Percentiles rank a stretch among this genome's conserved stretches.
Conservation (phyloP, 495 filamentous ascomycete genomes). For the Penicillium maclennaniae region DNA sequence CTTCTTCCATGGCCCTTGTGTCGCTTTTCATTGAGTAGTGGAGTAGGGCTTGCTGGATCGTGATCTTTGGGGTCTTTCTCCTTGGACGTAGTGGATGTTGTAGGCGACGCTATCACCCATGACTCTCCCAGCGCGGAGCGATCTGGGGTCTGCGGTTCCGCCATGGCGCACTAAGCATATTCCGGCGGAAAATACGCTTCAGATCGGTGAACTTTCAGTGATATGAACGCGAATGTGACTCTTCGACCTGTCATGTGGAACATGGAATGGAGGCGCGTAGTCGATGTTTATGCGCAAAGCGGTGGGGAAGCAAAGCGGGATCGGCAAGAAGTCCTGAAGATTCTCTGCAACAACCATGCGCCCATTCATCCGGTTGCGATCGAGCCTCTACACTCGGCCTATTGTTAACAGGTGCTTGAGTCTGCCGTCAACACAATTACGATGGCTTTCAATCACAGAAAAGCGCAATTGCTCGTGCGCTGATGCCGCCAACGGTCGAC, state of each 20-base stretch:
- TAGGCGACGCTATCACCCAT: conserved; percentile 35
- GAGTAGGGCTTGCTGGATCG: conserved; percentile 4
- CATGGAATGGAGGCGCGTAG: background rate
- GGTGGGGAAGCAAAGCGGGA: conserved; percentile 21
- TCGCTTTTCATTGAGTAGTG: conserved; percentile 4
- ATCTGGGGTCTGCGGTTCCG: conserved; percentile 20
- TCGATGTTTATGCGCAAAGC: conserved; percentile 17
- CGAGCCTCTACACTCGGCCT: conserved; percentile 12
- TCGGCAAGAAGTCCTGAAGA: conserved; percentile 16
- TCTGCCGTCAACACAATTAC: conserved; percentile 11
- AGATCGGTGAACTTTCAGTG: background rate
- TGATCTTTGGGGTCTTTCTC: conserved; percentile 5
- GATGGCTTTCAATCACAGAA: conserved; percentile 34
- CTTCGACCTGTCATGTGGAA: background rate
- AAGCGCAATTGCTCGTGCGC: conserved; percentile 38
- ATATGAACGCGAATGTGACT: background rate
- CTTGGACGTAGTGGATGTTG: conserved; percentile 21
- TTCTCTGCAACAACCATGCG: conserved; percentile 27
- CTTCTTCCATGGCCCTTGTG: conserved; percentile 3
- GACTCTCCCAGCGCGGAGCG: conserved; percentile 35
- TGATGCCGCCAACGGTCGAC: conserved; percentile 24
- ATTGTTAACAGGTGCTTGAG: background rate
- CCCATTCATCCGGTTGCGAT: conserved; percentile 21
- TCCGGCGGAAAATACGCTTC: conserved; percentile 1
- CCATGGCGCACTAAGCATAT: conserved; percentile 26